Evolutionary conservation across 805 yeast genomes (phyloP), one percentile per base, ranked within the genome.

Genomic region (Candida incommunis): DNA sequence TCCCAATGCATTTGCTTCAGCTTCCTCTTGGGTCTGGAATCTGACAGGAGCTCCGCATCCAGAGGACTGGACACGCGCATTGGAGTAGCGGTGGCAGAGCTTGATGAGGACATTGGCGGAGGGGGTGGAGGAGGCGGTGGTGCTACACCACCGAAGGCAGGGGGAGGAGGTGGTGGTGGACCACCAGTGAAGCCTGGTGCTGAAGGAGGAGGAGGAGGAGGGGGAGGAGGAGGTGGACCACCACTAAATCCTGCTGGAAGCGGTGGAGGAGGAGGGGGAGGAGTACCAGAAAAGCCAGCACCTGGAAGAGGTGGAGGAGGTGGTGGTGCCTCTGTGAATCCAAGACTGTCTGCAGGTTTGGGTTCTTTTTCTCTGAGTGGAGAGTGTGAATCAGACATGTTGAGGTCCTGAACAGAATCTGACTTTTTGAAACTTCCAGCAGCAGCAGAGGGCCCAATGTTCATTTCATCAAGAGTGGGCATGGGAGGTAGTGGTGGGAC

Each of bases 1-100:
- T 90, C 96, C 97, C 97, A 94, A 60, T 92, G 99, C 68, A 92
- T 72, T 60, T 90, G 98, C 60, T 94, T 92, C 51, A 92, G 72
- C 58, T 82, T 84, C 48, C 76, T 71, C 56, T 75, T 78, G 2
- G 94, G 88, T 50, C 85, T 68, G 23, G 82, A 83, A 48, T 1
- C 45, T 9, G 2, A 40, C 44, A 31, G n/a, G 22, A 21, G 22
- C n/a, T 23, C 23, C 23, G 20, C 22, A 24, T 15, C 31, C 4
- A 2, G 23, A 23, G 18, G 47, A 29, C 15, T 25, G 34, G 23
- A 16, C 31, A 11, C 21, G 23, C 4, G 21, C 26, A 61, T 50
- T 26, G 55, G 55, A 21, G 52, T 53, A 34, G 54, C 22, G 43
- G 51, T 41, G 15, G 42, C 40, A 2, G 54, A 23, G 13, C 44